A percentile compares a stretch with the other conserved stretches of the same genome.
phyloP scores from a whole-genome alignment of 257 asterid genomes.

The Anisodus tanguticus region DNA sequence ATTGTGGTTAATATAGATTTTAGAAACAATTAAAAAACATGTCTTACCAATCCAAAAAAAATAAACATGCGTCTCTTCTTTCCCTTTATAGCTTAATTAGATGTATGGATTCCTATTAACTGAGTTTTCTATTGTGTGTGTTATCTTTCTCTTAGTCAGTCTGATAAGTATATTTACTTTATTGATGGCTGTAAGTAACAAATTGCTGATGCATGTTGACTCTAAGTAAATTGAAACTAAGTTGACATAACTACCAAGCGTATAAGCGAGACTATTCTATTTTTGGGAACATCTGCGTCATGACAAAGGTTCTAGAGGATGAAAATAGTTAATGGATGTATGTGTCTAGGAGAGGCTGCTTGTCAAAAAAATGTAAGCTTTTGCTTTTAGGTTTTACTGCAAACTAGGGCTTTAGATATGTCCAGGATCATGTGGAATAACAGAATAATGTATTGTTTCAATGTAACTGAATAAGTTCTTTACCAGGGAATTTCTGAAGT shows the following conservation, averaged over 20 bases:
- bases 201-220: background rate
- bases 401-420: constrained; percentile 10
- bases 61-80: background rate
- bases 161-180: background rate
- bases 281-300: background rate
- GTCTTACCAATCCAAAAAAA: background rate
- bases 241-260: background rate
- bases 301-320: constrained; percentile 3
- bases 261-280: background rate
- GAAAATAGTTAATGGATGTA: background rate
- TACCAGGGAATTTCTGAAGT: constrained; percentile 10
- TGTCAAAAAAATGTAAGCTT: background rate
- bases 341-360: background rate
- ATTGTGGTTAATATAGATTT: constrained; percentile 19
- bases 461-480: constrained; percentile 12
- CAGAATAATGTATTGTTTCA: background rate
- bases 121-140: constrained; percentile 11
- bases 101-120: constrained; percentile 1
- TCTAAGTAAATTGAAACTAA: background rate
- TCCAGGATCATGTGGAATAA: constrained; percentile 16
- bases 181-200: background rate
- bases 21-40: background rate
- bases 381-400: constrained; percentile 12
- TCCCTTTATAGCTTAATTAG: constrained; percentile 11
- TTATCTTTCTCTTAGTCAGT: background rate